Evolutionary conservation across 73 alveolate species (phyloP).

Genomic region (Paramecium octaurelia): DNA sequence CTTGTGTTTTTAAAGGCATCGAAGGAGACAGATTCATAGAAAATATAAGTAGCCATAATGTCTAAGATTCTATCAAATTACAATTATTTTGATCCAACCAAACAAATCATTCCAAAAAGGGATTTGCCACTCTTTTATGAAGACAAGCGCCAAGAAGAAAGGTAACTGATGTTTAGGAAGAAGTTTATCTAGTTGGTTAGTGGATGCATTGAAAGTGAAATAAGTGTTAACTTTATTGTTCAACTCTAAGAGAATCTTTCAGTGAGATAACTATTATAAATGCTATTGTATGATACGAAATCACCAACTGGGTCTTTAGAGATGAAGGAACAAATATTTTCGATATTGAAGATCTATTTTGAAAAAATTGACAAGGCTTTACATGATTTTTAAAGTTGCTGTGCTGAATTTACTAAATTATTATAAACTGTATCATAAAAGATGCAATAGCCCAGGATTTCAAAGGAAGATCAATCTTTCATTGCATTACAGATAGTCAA

Average conservation of each 20-base stretch:
- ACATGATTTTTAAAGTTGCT: neutral
- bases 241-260: neutral
- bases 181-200: neutral
- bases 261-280: neutral
- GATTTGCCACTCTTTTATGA: neutral
- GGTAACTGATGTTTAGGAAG: neutral
- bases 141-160: neutral
- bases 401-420: neutral
- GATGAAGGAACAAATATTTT: neutral
- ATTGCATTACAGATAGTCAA: neutral
- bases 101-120: neutral
- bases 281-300: neutral
- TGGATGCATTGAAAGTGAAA: neutral
- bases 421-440: neutral
- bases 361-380: slow-evolving; percentile 18
- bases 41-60: neutral
- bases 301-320: neutral
- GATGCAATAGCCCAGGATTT: neutral
- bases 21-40: neutral
- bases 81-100: neutral
- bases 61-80: neutral
- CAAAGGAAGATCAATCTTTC: neutral
- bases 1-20: neutral
- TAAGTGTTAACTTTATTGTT: neutral
- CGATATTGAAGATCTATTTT: neutral